These are phyloP conservation scores for Mortierella antarctica DNA, from an alignment of 192 early-diverging fungal species.

Conservation along the genomic window DNA sequence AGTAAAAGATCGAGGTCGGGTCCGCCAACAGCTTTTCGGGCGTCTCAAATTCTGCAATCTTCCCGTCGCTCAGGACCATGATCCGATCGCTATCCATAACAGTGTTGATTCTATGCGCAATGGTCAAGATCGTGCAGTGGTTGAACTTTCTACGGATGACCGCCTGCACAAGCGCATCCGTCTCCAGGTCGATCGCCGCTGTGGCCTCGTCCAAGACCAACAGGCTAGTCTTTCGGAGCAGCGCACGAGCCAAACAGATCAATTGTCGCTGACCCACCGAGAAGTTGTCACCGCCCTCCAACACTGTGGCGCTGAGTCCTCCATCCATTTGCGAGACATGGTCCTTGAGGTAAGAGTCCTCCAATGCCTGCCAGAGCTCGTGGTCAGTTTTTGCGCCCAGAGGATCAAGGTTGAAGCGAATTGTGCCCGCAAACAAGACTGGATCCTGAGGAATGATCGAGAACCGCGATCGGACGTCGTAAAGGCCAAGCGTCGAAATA, in stretches of 20 bases:
- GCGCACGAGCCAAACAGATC: slow-evolving; percentile 75
- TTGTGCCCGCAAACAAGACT: slow-evolving; percentile 72
- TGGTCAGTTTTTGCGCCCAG: slow-evolving; percentile 59
- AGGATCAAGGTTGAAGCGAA: slow-evolving; percentile 68
- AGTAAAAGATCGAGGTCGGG: slow-evolving; percentile 56
- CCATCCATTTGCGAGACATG: slow-evolving; percentile 71
- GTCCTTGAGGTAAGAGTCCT: slow-evolving; percentile 74
- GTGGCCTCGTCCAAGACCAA: slow-evolving; percentile 61
- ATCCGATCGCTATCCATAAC: slow-evolving; percentile 89
- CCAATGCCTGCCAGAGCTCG: slow-evolving; percentile 77
- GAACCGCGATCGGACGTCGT: slow-evolving; percentile 68
- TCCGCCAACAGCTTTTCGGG: slow-evolving; percentile 64
- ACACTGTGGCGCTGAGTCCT: slow-evolving; percentile 74
- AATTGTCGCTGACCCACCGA: slow-evolving; percentile 84
- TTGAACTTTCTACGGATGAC: slow-evolving; percentile 82
- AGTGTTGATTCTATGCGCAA: slow-evolving; percentile 90
- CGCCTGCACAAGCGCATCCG: slow-evolving; percentile 88
- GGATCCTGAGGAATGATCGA: slow-evolving; percentile 89
- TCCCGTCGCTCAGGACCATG: slow-evolving; percentile 72
- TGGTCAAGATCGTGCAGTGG: slow-evolving; percentile 84
- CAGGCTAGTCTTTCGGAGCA: slow-evolving; percentile 68
- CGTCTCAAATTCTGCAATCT: slow-evolving; percentile 72
- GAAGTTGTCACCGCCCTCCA: slow-evolving; percentile 88
- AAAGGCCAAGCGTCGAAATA: slow-evolving; percentile 65
- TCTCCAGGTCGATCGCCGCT: slow-evolving; percentile 82